A percentile compares a stretch with the other conserved stretches of the same genome.
phyloP scores from a whole-genome alignment of 2,329 filamentous ascomycete species.

The Phyllosticta capitalensis region DNA sequence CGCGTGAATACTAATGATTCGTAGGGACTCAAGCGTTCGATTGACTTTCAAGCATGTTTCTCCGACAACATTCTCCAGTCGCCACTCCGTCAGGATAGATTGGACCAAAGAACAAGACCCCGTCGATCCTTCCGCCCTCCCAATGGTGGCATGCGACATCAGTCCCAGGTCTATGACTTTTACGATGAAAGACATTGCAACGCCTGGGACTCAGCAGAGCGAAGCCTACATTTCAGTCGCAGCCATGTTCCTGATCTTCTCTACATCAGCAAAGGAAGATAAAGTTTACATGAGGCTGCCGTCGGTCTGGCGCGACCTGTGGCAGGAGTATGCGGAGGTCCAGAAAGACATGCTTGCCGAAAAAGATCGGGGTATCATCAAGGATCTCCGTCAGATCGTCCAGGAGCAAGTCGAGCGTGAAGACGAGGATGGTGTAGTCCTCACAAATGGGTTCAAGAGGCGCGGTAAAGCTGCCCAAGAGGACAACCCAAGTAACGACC shows the following conservation, averaged over 20 bases:
- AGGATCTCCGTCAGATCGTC: slow-evolving; percentile 60
- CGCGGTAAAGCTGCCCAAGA: slow-evolving; percentile 23
- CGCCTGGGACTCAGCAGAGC: slow-evolving; percentile 69
- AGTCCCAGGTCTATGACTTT: slow-evolving; percentile 45
- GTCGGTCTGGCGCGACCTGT: slow-evolving; percentile 73
- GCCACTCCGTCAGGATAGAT: slow-evolving; percentile 61
- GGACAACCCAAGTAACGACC: slow-evolving; percentile 11
- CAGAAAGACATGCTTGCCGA: slow-evolving; percentile 63
- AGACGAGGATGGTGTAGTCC: slow-evolving; percentile 48
- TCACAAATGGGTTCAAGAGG: slow-evolving; percentile 63
- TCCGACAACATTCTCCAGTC: slow-evolving; percentile 62
- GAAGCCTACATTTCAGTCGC: slow-evolving; percentile 77
- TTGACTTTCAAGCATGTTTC: slow-evolving; percentile 63
- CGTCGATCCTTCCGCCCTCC: slow-evolving; percentile 33
- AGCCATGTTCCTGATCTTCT: slow-evolving; percentile 73
- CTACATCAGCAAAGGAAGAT: slow-evolving; percentile 70
- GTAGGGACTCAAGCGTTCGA: slow-evolving; percentile 59
- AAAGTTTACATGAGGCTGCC: slow-evolving; percentile 74
- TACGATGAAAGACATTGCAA: slow-evolving; percentile 65
- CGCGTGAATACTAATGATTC: slow-evolving; percentile 6
- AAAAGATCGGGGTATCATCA: slow-evolving; percentile 59
- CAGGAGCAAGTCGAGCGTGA: slow-evolving; percentile 53
- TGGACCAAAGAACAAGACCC: slow-evolving; percentile 69
- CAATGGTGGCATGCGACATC: slow-evolving; percentile 36
- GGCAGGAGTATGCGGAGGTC: slow-evolving; percentile 63